Base-by-base conservation (phyloP, 139 green algal genomes). In the Chlorella sp. region DNA sequence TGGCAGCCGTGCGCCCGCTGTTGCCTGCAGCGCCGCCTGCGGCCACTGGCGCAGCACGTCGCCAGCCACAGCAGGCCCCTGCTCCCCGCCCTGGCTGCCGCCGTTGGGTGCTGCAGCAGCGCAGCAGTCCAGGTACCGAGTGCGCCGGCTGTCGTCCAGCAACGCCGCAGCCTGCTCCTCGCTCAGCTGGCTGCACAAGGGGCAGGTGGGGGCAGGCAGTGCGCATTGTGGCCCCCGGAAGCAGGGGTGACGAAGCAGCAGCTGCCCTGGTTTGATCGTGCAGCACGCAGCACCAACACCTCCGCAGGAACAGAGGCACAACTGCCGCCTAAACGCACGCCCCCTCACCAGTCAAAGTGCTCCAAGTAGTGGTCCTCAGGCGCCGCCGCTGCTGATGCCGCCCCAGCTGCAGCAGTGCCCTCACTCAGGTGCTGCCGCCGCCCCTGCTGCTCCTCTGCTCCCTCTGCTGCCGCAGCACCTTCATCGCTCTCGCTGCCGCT, bases 301-400 rank as follows among this genome's bases (percentile, higher is more conserved):
- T 22, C 4, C 3, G 34, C 67, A 73, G 16, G 46, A 28, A 30
- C n/a, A 28, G 67, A 51, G 38, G 38, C 67, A 13, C 67, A 75
- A 48, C 56, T n/a, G 56, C 22, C 28, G 9, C 11, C 56, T 24
- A 65, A 20, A 24, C 30, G 56, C 56, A 13, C 8, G 56, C 56
- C 28, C 5, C 36, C 64, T 58, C 69, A 79, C 72, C 81, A 40
- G 72, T 73, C 81, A 81, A 86, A 86, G 36, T 86, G 81, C 8
- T 41, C 28, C 3, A 62, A 2, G 41, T 80, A 86, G 41, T 81
- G 72, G 30, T 86, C 81, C 81, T 86, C 70, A 9, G 30, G 26
- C 34, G 81, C 51, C n/a, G 51, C 38, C 28, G 41, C 70, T 30
- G 38, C n/a, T 30, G 54, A 38, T 7, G 19, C 75, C 51, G 75